Conservation (phyloP, 73 alveolate species). For the Paraurostyla sp. region DNA sequence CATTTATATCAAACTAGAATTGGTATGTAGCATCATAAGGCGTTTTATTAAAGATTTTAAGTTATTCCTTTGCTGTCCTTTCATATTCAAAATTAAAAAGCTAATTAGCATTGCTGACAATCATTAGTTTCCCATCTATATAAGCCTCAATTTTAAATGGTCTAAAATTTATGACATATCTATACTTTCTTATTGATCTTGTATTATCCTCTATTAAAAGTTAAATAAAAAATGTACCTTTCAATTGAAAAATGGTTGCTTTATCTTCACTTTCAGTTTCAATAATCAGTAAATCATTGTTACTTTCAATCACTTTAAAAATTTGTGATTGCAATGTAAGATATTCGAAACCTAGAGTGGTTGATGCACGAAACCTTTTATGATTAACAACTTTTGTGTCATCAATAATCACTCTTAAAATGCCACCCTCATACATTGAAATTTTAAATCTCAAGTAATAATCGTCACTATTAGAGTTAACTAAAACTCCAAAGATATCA, state of each 20-base stretch:
- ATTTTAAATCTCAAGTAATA: conserved; percentile 22
- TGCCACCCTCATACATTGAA: conserved; percentile 57
- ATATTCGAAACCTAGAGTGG: conserved; percentile 47
- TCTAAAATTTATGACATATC: not conserved
- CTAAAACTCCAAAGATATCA: conserved; percentile 39
- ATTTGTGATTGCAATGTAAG: not conserved
- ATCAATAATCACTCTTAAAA: conserved; percentile 58
- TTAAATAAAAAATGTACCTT: not conserved
- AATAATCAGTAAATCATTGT: conserved; percentile 11
- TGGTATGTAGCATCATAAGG: conserved; percentile 62
- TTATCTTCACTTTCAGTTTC: not conserved
- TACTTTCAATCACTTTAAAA: not conserved
- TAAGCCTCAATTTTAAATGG: conserved; percentile 55
- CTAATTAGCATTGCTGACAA: conserved; percentile 3
- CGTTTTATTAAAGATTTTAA: not conserved
- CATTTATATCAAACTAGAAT: not conserved
- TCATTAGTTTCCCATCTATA: conserved; percentile 4
- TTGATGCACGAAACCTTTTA: conserved; percentile 52
- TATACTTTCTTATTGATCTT: not conserved
- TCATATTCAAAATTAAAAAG: conserved; percentile 53
- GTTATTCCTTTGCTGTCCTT: conserved; percentile 27
- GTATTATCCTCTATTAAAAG: not conserved
- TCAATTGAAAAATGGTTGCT: not conserved
- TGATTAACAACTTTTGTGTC: conserved; percentile 33
- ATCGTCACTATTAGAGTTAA: conserved; percentile 42